Base-by-base conservation (phyloP, 495 filamentous ascomycete species). In the Aspergillus funiculosus region DNA sequence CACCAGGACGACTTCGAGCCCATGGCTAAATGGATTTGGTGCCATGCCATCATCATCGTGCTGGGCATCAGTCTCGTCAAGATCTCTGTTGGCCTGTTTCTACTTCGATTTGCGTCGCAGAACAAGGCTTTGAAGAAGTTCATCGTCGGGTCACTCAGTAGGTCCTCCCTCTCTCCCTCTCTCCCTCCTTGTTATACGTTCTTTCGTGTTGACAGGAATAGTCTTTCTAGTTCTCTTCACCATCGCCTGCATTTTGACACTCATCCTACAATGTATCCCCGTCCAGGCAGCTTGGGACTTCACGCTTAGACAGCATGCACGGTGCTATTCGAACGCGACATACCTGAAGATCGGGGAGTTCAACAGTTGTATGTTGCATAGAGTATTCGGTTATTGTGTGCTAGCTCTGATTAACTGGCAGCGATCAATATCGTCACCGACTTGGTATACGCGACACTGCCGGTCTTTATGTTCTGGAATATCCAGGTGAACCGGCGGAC, bases 31-130 rank as follows among this genome's bases (percentile, higher is more conserved):
- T 50, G 30, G 17, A 32, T 53, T 5, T 58, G 36, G 26, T 50
- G 35, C 29, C 55, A 58, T 30, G 44, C 55, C 6, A 48, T 58
- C 34, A 30, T 58, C 14, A 35, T 58, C 4, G 48, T 58, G 36
- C n/a, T 58, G 50, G 63, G 52, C 0, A 67, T 75, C 24, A 59
- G 62, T 9, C 36, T 71, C 14, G 67, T 69, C 18, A 77, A 77
- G 51, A 43, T 73, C 30, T 68, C 67, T 27, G 64, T 75, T 39
- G 71, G 68, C 2, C 46, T 75, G 14, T 73, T 74, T 45, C 48
- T 76, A 17, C 35, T 74, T 36, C 66, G 72, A 1, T 60, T 75
- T 32, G 59, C 65, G 13, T 46, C 57, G 5, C 54, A 49, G 1
- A 51, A 53, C 18, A 43, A 44, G 32, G 43, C 51, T 5, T 72